phyloP scores from a whole-genome alignment of 1,284 basidiomycete genomes.

The Heimioporus punctisporus region DNA sequence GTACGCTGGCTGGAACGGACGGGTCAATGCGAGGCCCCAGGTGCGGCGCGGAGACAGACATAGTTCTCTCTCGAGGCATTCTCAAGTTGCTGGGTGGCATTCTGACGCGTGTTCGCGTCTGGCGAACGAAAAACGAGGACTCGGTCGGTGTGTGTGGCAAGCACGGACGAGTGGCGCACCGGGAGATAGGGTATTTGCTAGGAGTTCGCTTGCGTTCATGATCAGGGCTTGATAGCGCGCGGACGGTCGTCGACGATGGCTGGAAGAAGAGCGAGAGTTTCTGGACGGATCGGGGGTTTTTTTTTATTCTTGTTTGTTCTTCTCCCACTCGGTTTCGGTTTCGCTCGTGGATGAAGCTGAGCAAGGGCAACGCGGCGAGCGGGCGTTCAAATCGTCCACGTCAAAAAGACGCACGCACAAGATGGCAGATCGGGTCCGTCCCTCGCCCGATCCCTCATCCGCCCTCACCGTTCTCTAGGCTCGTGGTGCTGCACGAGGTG shows the following conservation, averaged over 20 bases:
- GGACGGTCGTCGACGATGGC: too few relatives aligned
- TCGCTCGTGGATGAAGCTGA: too few relatives aligned
- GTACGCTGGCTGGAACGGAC: slow-evolving; percentile 72
- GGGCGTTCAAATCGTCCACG: slow-evolving; percentile 41
- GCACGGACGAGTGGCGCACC: slow-evolving; percentile 50
- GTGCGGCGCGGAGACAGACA: slow-evolving; percentile 46
- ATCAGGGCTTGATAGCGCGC: slow-evolving; percentile 28
- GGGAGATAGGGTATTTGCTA: slow-evolving; percentile 88
- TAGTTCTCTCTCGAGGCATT: slow-evolving; percentile 85
- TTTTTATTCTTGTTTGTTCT: too few relatives aligned
- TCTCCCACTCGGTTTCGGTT: too few relatives aligned
- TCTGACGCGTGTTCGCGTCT: slow-evolving; percentile 88
- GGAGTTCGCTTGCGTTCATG: slow-evolving; percentile 91
- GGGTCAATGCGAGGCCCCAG: slow-evolving; percentile 24
- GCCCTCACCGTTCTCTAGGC: slow-evolving; percentile 35
- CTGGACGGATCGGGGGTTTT: too few relatives aligned
- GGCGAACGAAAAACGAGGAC: too few relatives aligned
- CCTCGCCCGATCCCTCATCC: too few relatives aligned
- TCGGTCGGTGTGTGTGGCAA: too few relatives aligned
- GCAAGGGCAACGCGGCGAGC: slow-evolving; percentile 36
- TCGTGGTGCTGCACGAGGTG: slow-evolving; percentile 50
- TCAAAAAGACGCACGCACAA: too few relatives aligned
- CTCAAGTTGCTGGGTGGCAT: slow-evolving; percentile 89
- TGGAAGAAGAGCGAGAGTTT: too few relatives aligned
- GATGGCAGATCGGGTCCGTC: slow-evolving; percentile 64